Base-by-base conservation (phyloP, 495 filamentous ascomycete species). In the Penicillium canescens region DNA sequence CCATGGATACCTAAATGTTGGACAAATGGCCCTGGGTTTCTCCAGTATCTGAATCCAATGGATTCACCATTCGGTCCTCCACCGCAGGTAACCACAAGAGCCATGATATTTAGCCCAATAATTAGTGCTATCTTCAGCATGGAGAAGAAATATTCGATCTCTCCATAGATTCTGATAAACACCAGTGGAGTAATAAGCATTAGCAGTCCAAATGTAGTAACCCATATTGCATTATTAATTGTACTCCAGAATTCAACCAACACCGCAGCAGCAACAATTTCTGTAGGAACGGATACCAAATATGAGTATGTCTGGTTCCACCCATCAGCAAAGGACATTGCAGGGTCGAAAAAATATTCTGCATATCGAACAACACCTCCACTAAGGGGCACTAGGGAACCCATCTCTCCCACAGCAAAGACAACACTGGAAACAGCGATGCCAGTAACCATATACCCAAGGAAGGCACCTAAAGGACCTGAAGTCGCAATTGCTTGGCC, bases 401-500 rank as follows among this genome's bases (percentile, higher is more conserved):
- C 52, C 37, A 69, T 23, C 50, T 71, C 66, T 20, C 54, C 68
- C n/a, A 63, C 47, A 1, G 60, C 51, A 14, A 70, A 46, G 3
- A 58, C 50, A 13, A 70, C 63, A 18, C 53, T 40, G 11, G 42
- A 61, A 14, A 65, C 57, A 5, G 57, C 23, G 8, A 65, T n/a
- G 2, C 66, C 68, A 40, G 65, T 50, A 14, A 67, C 46, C 4
- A 44, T 4, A 46, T 69, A 71, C 10, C 53, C 67, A 33, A 70
- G 48, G 44, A 70, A 58, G 11, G 58, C 54, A 4, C 84, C 77
- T 5, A 71, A 84, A 24, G 89, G 89, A 2, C 85, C 85, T 47
- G 77, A 80, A 50, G 73, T 69, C 24, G 81, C 78, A 24, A 86
- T 72, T 12, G 82, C 77, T 39, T 76, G 66, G 41, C 84, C 83